These are phyloP conservation scores for Hymenotorrendiella dingleyae DNA, from an alignment of 2,329 filamentous ascomycete genomes.

Conservation along the genomic window DNA sequence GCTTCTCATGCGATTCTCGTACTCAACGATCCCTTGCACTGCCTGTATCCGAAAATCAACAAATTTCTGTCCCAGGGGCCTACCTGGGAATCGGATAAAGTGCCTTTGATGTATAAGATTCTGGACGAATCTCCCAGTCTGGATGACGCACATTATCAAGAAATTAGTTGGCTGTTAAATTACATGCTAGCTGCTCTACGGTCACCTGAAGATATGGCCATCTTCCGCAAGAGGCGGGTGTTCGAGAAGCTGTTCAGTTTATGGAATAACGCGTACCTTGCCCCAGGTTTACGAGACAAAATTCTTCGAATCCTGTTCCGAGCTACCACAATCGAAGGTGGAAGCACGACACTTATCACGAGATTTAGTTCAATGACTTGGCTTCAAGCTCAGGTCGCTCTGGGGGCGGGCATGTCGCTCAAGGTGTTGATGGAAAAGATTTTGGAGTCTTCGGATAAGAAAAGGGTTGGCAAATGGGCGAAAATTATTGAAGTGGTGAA, in stretches of 20 bases:
- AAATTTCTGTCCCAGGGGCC: conserved; percentile 74
- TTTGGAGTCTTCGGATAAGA: conserved; percentile 60
- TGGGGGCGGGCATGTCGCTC: conserved; percentile 41
- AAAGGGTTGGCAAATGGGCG: conserved; percentile 64
- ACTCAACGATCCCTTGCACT: conserved; percentile 70
- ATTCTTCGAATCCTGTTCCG: conserved; percentile 58
- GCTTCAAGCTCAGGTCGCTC: conserved; percentile 57
- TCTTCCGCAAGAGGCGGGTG: conserved; percentile 56
- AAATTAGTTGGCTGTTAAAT: conserved; percentile 68
- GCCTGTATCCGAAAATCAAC: conserved; percentile 82
- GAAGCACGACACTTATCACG: conserved; percentile 75
- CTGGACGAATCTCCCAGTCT: conserved; percentile 61
- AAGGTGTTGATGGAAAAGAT: conserved; percentile 51
- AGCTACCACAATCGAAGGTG: conserved; percentile 60
- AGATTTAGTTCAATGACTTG: conserved; percentile 69
- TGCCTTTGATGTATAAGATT: conserved; percentile 63
- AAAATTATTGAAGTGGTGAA: conserved; percentile 29
- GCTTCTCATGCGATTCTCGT: conserved; percentile 64
- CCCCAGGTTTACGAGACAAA: conserved; percentile 46
- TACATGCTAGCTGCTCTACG: conserved; percentile 65
- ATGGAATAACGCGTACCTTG: conserved; percentile 61
- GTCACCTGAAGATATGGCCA: conserved; percentile 50
- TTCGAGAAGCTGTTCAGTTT: conserved; percentile 71
- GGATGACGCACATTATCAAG: conserved; percentile 66
- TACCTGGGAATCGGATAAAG: conserved; percentile 65